Evolutionary conservation across 192 early-diverging fungal species (phyloP), one percentile per base, ranked within the genome.

Genomic region (Pilaira anomala): DNA sequence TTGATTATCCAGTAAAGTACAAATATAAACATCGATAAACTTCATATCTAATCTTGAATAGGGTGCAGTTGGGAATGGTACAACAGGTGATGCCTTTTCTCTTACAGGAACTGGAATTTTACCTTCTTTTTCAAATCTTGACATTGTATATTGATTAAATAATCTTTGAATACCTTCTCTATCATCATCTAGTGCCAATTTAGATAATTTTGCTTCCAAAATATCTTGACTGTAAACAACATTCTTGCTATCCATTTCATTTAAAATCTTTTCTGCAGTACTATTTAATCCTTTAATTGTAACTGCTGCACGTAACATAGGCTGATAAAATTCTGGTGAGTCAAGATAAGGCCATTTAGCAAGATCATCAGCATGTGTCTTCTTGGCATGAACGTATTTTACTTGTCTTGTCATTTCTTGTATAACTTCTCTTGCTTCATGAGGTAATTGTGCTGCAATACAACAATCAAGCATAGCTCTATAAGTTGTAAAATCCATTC

Each of bases 51-150:
- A 19, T 19, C 9, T 12, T 16, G 51, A 44, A 24, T 75, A 75
- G 24, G 73, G 73, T 3, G 51, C 68, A 2, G 73, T 66, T 8
- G 73, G 73, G 49, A 75, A 75, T 1, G 73, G 73, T 49, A 75
- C 60, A 22, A 67, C 41, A 2, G 63, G 68, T 7, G 57, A 51
- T 6, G 14, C 21, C 9, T 42, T 42, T 24, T 64, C 58, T 18
- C 61, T 60, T 5, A 60, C 64, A 19, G 73, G 73, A 7, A 71
- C 57, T 7, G 73, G 73, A 9, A 75, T 49, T 26, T 59, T 61
- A 25, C 60, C 67, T 33, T 52, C 18, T 7, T 60, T 40, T 48
- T 75, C 68, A 46, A 75, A 75, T 3, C 73, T 64, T 21, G 55
- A 19, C 73, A 75, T 75, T 19, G 68, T 66, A 25, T 60, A 75